These are phyloP conservation scores for Neurospora sp. DNA, from an alignment of 495 filamentous ascomycete species.

Conservation along the genomic window DNA sequence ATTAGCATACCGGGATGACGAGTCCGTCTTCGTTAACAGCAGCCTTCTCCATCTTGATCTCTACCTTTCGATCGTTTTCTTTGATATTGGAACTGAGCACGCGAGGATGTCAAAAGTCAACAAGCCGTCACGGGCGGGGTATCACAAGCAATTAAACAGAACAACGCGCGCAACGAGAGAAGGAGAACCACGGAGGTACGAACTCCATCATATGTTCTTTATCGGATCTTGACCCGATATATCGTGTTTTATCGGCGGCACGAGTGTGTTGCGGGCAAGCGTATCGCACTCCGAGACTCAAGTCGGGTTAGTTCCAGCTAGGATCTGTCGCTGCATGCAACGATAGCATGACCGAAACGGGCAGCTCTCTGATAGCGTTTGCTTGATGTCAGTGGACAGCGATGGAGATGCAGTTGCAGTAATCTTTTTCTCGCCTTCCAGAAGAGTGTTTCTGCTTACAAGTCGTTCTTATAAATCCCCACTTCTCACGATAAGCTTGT, in stretches of 20 bases:
- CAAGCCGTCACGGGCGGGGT: neutral
- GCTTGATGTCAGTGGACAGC: neutral
- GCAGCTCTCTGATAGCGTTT: neutral
- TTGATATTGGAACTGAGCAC: neutral
- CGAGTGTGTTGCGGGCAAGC: neutral
- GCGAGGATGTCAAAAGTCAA: neutral
- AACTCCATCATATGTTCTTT: neutral
- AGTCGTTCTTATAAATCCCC: neutral
- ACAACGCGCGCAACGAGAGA: neutral
- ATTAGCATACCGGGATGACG: slow-evolving; percentile 52
- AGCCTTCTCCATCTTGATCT: slow-evolving; percentile 32
- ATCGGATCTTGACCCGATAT: neutral
- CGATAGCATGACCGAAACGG: neutral
- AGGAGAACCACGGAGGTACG: neutral
- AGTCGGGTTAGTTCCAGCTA: neutral
- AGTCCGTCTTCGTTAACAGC: slow-evolving; percentile 58
- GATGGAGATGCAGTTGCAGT: neutral
- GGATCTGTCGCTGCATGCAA: neutral
- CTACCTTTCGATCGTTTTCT: neutral
- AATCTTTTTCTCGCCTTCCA: neutral
- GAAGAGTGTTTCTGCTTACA: neutral
- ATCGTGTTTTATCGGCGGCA: neutral
- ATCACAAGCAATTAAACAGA: neutral
- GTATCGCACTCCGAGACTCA: neutral
- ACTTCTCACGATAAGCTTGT: neutral